A percentile compares a stretch with the other conserved stretches of the same genome.
phyloP scores from a whole-genome alignment of 371 early-diverging fungal genomes.

The Parasitella parasitica region DNA sequence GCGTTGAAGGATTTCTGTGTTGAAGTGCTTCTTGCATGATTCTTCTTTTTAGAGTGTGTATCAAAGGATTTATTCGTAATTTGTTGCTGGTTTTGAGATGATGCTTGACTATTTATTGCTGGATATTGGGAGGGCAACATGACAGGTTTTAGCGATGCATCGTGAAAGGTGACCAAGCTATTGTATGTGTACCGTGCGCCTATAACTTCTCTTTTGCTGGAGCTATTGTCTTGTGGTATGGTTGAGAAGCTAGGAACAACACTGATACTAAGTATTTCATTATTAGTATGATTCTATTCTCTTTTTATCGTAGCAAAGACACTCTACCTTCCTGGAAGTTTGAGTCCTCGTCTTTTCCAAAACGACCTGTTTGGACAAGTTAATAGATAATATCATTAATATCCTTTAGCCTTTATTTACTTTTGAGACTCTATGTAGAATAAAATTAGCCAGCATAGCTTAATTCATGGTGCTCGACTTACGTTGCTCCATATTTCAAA shows the following conservation, averaged over 20 bases:
- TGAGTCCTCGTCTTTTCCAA: conserved; percentile 46
- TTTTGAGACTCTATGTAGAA: background rate
- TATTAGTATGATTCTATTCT: background rate
- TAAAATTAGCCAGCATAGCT: background rate
- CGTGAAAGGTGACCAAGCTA: conserved; percentile 31
- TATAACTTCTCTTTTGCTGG: conserved; percentile 17
- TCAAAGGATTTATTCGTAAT: background rate
- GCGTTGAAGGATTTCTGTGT: conserved; percentile 45
- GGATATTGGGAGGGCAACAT: conserved; percentile 19
- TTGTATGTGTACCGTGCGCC: conserved; percentile 50
- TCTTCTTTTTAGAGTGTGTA: background rate
- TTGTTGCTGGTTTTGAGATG: background rate
- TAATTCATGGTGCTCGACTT: background rate
- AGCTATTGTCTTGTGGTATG: background rate
- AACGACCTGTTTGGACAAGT: conserved; percentile 31
- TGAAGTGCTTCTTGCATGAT: conserved; percentile 35
- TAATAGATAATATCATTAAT: background rate
- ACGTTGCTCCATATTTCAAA: background rate
- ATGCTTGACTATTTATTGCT: background rate
- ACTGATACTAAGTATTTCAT: conserved; percentile 28
- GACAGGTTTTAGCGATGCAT: background rate
- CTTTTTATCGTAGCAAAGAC: background rate
- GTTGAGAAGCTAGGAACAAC: conserved; percentile 25
- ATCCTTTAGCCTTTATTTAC: background rate
- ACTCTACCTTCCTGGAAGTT: conserved; percentile 49